phyloP scores from a whole-genome alignment of 768 basidiomycete genomes.

The Exidia glandulosa region DNA sequence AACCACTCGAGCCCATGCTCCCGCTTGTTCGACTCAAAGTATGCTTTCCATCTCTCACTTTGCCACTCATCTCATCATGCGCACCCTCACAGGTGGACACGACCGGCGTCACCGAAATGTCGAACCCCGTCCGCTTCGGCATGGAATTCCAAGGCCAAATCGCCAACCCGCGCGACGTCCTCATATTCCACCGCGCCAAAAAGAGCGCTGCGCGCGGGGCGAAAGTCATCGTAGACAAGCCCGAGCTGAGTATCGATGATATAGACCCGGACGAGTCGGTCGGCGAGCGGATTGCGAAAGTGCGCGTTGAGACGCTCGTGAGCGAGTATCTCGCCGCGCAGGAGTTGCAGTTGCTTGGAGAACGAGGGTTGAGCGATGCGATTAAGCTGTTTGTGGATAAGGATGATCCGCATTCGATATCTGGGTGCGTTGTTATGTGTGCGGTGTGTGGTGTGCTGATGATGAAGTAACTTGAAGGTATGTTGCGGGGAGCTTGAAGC shows the following conservation, averaged over 20 bases:
- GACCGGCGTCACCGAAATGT: slow-evolving; percentile 80
- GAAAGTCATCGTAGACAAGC: slow-evolving; percentile 64
- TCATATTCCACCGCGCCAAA: slow-evolving; percentile 82
- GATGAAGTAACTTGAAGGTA: slow-evolving; percentile 52
- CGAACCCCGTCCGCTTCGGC: slow-evolving; percentile 93
- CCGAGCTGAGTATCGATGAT: slow-evolving; percentile 70
- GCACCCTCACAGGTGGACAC: no score
- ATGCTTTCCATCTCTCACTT: no score
- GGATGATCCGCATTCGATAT: slow-evolving; percentile 90
- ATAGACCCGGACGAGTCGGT: slow-evolving; percentile 52
- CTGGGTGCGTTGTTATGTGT: slow-evolving; percentile 70
- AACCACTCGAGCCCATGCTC: slow-evolving; percentile 57
- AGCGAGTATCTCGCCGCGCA: slow-evolving; percentile 87
- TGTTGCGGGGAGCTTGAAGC: slow-evolving; percentile 46
- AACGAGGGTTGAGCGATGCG: slow-evolving; percentile 85
- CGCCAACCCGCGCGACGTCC: slow-evolving; percentile 89
- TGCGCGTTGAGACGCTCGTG: slow-evolving; percentile 83
- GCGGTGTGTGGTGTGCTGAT: not conserved
- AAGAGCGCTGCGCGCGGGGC: slow-evolving; percentile 36
- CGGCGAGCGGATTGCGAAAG: slow-evolving; percentile 65
- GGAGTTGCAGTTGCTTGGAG: slow-evolving; percentile 83
- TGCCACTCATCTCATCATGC: no score
- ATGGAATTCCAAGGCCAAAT: slow-evolving; percentile 86
- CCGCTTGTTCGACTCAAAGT: slow-evolving; percentile 83
- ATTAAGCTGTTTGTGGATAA: slow-evolving; percentile 96